A percentile compares a stretch with the other conserved stretches of the same genome.
Conservation (phyloP, 2,329 filamentous ascomycete species). For the Cordyceps militaris region DNA sequence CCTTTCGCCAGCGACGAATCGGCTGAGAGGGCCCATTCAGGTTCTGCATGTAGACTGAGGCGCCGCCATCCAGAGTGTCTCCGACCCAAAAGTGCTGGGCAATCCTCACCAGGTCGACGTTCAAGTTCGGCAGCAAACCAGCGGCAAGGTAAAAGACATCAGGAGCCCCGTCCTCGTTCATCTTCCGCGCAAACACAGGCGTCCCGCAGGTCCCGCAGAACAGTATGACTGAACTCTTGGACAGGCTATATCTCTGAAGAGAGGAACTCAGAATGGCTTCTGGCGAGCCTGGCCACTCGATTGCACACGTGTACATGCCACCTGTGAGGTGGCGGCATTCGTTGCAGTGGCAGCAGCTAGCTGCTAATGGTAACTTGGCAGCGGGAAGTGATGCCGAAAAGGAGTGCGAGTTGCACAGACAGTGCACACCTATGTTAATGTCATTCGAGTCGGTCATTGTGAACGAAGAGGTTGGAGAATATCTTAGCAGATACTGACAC, state of each 20-base stretch:
- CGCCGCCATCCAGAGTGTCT: conserved; percentile 47
- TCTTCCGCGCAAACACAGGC: conserved; percentile 34
- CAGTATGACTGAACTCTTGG: conserved; percentile 24
- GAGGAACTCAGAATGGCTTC: conserved; percentile 19
- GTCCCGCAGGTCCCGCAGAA: conserved; percentile 39
- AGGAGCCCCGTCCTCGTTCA: not conserved
- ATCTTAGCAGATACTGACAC: no score
- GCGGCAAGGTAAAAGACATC: conserved; percentile 27
- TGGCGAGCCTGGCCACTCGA: conserved; percentile 30
- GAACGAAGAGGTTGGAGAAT: not conserved
- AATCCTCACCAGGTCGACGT: conserved; percentile 25
- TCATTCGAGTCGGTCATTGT: not conserved
- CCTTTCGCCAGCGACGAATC: conserved; percentile 22
- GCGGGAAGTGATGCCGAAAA: conserved; percentile 29
- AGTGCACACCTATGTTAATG: conserved; percentile 22
- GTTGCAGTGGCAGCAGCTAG: conserved; percentile 39
- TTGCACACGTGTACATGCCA: conserved; percentile 32
- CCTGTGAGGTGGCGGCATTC: conserved; percentile 41
- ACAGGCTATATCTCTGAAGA: conserved; percentile 31
- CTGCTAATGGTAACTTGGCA: conserved; percentile 34
- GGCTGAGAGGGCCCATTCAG: conserved; percentile 24
- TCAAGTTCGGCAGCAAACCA: conserved; percentile 29
- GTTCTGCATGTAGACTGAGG: conserved; percentile 37
- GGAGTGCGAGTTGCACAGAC: conserved; percentile 36
- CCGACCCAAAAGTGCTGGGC: conserved; percentile 36